Evolutionary conservation across 176 grass and related monocot species (phyloP), one percentile per base, ranked within the genome.

Genomic region (Oryza coarctata): DNA sequence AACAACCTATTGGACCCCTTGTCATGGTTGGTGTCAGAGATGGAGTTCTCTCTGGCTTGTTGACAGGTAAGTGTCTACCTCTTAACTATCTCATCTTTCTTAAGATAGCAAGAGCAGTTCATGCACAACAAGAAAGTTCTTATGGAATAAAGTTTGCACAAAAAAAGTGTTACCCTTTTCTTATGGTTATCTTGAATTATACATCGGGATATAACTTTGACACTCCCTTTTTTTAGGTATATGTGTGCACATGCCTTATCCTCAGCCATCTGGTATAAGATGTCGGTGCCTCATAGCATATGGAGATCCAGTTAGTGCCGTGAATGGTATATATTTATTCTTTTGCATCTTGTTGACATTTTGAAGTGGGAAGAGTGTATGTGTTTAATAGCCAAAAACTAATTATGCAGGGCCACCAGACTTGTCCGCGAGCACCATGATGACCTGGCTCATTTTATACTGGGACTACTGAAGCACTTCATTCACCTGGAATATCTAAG

Each of bases 401-500:
- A 83, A 80, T 74, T 79, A 49, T 79, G 44, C 93, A 98, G 96
- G 96, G 96, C 93, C 50, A 95, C 90, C 80, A 88, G 90, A 84
- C 90, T 98, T 82, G 93, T 88, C 55, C 83, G 93, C 49, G 96
- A 98, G 60, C 93, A 98, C 71, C 96, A 95, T 85, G 96, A 98
- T 88, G 90, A 98, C 85, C 92, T 98, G 35, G 96, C 93, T 77
- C 90, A 98, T 58, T 98, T 98, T 88, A 93, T 98, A 93, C 88
- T 98, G 80, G 96, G 96, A 72, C 96, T 72, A 93, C 96, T 74
- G 96, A 98, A 93, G 96, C 96, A 89, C 96, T 98, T 81, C 90
- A 95, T 98, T 93, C 95, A 74, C 96, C 90, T 68, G 92, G 96
- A 93, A 98, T 98, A 84, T 95, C 93, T 68, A 98, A 98, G 87